These are phyloP conservation scores for Penicillium sp. DNA, from an alignment of 2,329 filamentous ascomycete genomes.

Conservation along the genomic window DNA sequence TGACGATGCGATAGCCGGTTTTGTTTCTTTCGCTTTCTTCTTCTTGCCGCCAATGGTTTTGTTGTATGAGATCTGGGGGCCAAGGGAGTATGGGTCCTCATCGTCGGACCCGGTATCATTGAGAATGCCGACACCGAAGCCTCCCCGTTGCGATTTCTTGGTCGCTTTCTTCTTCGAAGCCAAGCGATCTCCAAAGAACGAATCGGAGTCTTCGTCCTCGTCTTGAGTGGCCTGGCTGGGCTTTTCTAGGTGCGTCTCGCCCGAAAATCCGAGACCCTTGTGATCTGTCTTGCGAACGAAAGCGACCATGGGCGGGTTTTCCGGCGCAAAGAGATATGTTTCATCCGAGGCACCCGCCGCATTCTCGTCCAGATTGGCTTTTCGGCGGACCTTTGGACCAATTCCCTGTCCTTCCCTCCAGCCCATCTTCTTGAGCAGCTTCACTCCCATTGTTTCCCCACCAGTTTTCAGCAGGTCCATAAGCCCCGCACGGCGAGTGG, in stretches of 20 bases:
- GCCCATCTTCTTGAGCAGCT: slow-evolving; percentile 86
- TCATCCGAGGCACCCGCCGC: slow-evolving; percentile 42
- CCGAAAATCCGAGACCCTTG: slow-evolving; percentile 49
- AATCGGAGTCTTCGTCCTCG: slow-evolving; percentile 29
- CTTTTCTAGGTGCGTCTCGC: slow-evolving; percentile 37
- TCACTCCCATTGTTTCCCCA: slow-evolving; percentile 84
- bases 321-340: slow-evolving; percentile 79
- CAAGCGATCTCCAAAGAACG: slow-evolving; percentile 40
- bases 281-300: slow-evolving; percentile 47
- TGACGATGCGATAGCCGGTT: slow-evolving; percentile 48
- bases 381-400: slow-evolving; percentile 78
- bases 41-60: slow-evolving; percentile 77
- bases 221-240: slow-evolving; percentile 11
- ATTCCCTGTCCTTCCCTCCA: slow-evolving; percentile 95
- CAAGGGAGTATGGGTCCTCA: slow-evolving; percentile 90
- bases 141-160: slow-evolving; percentile 59
- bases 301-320: slow-evolving; percentile 67
- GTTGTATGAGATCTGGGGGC: slow-evolving; percentile 86
- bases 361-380: slow-evolving; percentile 65
- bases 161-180: slow-evolving; percentile 43
- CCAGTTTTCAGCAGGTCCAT: slow-evolving; percentile 70
- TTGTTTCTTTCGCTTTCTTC: slow-evolving; percentile 64
- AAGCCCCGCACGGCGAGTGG: slow-evolving; percentile 54
- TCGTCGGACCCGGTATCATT: slow-evolving; percentile 95
- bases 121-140: slow-evolving; percentile 82